phyloP scores from a whole-genome alignment of 768 basidiomycete species.

The Phaeotremella skinneri region DNA sequence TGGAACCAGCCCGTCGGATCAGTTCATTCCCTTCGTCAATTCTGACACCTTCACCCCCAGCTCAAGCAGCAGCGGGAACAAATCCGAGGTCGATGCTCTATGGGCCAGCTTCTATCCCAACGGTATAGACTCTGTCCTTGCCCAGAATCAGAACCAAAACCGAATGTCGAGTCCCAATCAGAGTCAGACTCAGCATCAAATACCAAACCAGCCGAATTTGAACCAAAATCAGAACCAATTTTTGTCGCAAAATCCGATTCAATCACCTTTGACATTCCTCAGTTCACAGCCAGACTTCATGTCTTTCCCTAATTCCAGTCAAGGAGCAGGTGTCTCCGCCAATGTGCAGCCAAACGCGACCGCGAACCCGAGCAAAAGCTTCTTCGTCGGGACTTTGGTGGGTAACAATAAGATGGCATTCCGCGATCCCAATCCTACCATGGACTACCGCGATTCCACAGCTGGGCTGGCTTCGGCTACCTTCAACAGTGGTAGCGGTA shows the following conservation, averaged over 20 bases:
- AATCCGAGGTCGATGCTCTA: constrained; percentile 40
- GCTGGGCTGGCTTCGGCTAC: background rate
- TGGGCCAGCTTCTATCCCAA: constrained; percentile 44
- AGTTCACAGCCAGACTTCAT: constrained; percentile 25
- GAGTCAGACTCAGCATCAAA: constrained; percentile 7
- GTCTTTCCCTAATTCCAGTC: constrained; percentile 17
- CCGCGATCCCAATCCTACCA: constrained; percentile 24
- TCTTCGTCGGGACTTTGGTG: background rate
- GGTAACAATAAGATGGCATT: constrained; percentile 24
- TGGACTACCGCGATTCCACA: background rate
- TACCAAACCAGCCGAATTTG: background rate
- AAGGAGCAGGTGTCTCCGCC: constrained; percentile 3
- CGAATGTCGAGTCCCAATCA: too few relatives aligned
- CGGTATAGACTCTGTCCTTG: constrained; percentile 8
- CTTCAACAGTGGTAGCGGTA: background rate
- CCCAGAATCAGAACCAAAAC: constrained; percentile 6
- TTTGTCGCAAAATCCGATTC: constrained; percentile 6
- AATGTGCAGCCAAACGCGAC: background rate
- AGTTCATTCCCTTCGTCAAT: background rate
- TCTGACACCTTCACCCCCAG: background rate
- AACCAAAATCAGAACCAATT: constrained; percentile 6
- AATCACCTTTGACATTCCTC: constrained; percentile 23
- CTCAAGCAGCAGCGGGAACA: constrained; percentile 11
- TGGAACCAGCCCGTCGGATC: background rate
- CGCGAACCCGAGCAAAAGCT: background rate